These are phyloP conservation scores for Rhinocladiella similis DNA, from an alignment of 2,329 filamentous ascomycete species.

Conservation along the genomic window DNA sequence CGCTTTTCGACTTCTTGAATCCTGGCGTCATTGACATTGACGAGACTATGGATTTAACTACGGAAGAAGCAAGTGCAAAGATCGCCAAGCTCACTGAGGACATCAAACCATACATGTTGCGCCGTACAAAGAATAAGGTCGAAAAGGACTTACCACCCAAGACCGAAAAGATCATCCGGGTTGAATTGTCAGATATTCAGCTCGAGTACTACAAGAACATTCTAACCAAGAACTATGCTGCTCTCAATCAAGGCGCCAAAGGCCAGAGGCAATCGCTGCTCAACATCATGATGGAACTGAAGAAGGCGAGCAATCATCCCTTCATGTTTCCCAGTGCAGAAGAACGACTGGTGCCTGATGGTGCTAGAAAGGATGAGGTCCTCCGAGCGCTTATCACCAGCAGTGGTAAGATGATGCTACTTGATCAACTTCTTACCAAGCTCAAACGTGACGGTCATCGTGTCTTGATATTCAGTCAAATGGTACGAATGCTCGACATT, in stretches of 20 bases:
- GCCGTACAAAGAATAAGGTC: slow-evolving; percentile 94
- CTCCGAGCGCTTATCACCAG: slow-evolving; percentile 92
- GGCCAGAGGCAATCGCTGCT: slow-evolving; percentile 93
- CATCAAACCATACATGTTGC: slow-evolving; percentile 91
- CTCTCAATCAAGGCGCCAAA: slow-evolving; percentile 83
- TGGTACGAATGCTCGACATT: slow-evolving; percentile 98
- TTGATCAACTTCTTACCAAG: slow-evolving; percentile 93
- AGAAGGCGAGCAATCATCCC: slow-evolving; percentile 98
- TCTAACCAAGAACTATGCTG: slow-evolving; percentile 91
- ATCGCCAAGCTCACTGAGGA: slow-evolving; percentile 80
- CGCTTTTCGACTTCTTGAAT: slow-evolving; percentile 93
- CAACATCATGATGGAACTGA: slow-evolving; percentile 99
- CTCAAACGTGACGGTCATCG: slow-evolving; percentile 91
- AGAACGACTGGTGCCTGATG: slow-evolving; percentile 80
- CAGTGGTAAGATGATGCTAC: slow-evolving; percentile 99
- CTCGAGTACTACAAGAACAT: slow-evolving; percentile 99
- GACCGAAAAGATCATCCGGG: slow-evolving; percentile 97
- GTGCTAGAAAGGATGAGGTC: slow-evolving; percentile 80
- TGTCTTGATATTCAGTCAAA: slow-evolving; percentile 97
- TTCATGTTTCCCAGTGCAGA: slow-evolving; percentile 97
- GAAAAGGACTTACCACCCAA: slow-evolving; percentile 96
- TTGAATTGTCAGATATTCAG: slow-evolving; percentile 94
- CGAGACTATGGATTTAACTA: slow-evolving; percentile 81
- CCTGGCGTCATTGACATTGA: slow-evolving; percentile 92
- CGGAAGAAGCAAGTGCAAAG: slow-evolving; percentile 81